Base-by-base conservation (phyloP, 257 asterid species). In the Dorcoceras hygrometricum region DNA sequence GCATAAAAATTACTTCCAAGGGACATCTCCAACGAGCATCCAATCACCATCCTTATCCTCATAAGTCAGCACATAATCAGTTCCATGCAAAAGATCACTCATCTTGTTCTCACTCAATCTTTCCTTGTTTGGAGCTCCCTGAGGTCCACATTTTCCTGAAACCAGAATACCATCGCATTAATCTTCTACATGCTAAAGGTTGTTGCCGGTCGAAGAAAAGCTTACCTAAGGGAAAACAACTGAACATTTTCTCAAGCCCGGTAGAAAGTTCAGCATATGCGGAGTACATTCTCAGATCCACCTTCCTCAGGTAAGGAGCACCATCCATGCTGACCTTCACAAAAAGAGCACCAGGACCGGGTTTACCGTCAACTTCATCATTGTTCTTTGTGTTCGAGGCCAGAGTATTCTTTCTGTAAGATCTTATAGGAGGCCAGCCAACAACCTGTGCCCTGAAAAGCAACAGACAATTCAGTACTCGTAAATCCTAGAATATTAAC, bases 281-380 rank as follows among this genome's bases (percentile, higher is more conserved):
- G 25, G 89, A 70, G 79, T 84, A 90, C n/a, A 77, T 81, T 75
- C 79, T 84, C 32, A 90, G 79, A 77, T 90, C 97, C 77, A 90
- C 96, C 82, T 90, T 90, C 86, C 97, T 75, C 74, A 90, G 86
- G 72, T 90, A 90, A 23, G 97, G 97, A 72, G 97, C 97, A 23
- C 96, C 96, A 55, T 86, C 96, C 97, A 88, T 90, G 79, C 97
- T 90, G 72, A 90, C 97, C 77, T 90, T 90, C 56, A 90, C 88
- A 68, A 86, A 90, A 56, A 88, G 83, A 29, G 87, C 84, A 69
- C 87, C 92, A 5, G 82, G 77, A 67, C 86, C 80, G n/a, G 83
- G 95, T 72, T 89, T 89, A 23, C 91, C 91, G 67, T 84, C 88
- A 68, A 79, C 95, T 63, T 87, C 96, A 31, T 83, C 87, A 34